These are phyloP conservation scores for Nicotiana paniculata DNA, from an alignment of 257 asterid genomes.

Conservation along the genomic window DNA sequence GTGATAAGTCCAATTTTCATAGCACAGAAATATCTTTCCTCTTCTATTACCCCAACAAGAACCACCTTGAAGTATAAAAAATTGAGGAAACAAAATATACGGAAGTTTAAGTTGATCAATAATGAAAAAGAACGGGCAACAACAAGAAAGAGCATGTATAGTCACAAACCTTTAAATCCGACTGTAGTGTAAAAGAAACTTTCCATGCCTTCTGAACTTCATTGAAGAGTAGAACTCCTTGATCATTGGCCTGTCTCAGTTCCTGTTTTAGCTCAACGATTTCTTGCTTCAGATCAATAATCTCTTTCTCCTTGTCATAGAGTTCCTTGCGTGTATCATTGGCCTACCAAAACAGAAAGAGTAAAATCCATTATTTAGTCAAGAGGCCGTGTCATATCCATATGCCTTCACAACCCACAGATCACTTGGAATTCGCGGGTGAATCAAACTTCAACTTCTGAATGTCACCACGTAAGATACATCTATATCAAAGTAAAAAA, in stretches of 20 bases:
- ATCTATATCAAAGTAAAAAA: background rate
- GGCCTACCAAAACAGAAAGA: conserved; percentile 46
- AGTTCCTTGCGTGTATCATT: conserved; percentile 90
- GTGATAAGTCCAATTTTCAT: background rate
- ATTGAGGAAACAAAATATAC: background rate
- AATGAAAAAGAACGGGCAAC: background rate
- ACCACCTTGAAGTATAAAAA: background rate
- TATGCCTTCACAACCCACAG: background rate
- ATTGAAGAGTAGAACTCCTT: conserved; percentile 82
- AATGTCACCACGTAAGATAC: background rate
- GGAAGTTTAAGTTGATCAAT: conserved; percentile 2
- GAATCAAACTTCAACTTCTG: conserved; percentile 1
- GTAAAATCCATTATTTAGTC: background rate
- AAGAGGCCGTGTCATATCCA: background rate
- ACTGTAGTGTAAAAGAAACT: conserved; percentile 85
- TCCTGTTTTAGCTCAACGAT: conserved; percentile 54
- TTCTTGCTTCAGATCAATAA: conserved; percentile 64
- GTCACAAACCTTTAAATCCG: conserved; percentile 84
- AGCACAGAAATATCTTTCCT: background rate
- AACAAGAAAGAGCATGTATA: background rate
- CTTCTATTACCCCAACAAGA: background rate
- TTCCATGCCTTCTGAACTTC: conserved; percentile 99
- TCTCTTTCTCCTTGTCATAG: conserved; percentile 83
- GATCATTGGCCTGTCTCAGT: conserved; percentile 76
- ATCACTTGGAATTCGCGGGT: conserved; percentile 1